phyloP scores from a whole-genome alignment of 2,329 filamentous ascomycete species.

The Diplodia mutila region DNA sequence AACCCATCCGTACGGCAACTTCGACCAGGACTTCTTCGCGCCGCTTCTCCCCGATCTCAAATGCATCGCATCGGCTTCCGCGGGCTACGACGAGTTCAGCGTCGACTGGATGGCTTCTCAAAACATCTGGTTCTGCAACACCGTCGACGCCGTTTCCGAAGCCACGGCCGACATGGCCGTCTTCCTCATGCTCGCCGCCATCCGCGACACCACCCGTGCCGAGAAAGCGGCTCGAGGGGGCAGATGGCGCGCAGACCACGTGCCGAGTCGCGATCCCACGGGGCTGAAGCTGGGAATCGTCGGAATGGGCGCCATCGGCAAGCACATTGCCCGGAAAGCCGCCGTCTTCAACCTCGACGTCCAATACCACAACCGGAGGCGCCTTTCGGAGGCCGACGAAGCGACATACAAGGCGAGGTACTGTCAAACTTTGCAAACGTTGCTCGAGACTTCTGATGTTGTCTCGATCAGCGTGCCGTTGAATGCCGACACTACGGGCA shows the following conservation, averaged over 20 bases:
- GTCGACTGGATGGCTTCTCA: slow-evolving; percentile 48
- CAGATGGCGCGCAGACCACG: slow-evolving; percentile 36
- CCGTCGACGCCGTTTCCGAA: slow-evolving; percentile 57
- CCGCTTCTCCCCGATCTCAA: slow-evolving; percentile 48
- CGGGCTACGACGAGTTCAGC: slow-evolving; percentile 55
- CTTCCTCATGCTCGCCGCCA: slow-evolving; percentile 50
- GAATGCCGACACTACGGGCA: slow-evolving; percentile 43
- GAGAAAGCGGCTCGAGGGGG: slow-evolving; percentile 46
- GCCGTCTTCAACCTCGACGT: slow-evolving; percentile 50
- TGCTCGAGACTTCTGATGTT: slow-evolving; percentile 48
- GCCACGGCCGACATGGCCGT: slow-evolving; percentile 57
- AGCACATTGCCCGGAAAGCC: slow-evolving; percentile 47
- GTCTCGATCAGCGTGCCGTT: slow-evolving; percentile 56
- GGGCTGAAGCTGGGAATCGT: slow-evolving; percentile 54
- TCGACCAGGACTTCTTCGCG: slow-evolving; percentile 50
- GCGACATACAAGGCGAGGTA: slow-evolving; percentile 40
- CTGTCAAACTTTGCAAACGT: slow-evolving; percentile 42
- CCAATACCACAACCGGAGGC: slow-evolving; percentile 50
- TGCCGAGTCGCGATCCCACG: slow-evolving; percentile 48
- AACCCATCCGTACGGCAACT: slow-evolving; percentile 54
- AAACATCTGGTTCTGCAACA: slow-evolving; percentile 59
- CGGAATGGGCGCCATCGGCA: slow-evolving; percentile 55
- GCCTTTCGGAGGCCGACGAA: slow-evolving; percentile 42
- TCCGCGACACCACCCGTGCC: slow-evolving; percentile 50
- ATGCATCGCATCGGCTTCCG: slow-evolving; percentile 53